Evolutionary conservation across 441 rosid species (phyloP).

Genomic region (Mallotus repandus): DNA sequence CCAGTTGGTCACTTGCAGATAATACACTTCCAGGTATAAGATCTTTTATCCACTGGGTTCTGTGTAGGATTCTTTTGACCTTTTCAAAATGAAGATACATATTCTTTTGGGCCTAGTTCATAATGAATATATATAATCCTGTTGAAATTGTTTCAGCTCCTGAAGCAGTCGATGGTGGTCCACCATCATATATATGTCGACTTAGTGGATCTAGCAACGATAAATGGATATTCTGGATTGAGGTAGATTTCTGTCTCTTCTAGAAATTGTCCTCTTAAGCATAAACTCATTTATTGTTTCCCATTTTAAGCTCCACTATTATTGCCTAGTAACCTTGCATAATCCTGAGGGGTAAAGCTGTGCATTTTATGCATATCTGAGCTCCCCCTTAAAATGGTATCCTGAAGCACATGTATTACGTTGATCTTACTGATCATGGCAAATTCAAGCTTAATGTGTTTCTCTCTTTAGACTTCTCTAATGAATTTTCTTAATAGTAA

Average conservation of each 20-base stretch:
- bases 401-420: neutral
- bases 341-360: no score
- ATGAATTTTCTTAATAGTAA: neutral
- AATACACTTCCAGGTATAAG: slow-evolving; percentile 62
- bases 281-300: neutral
- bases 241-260: slow-evolving; percentile 42
- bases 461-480: neutral
- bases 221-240: slow-evolving; percentile 94
- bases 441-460: neutral
- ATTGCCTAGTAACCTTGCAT: no score
- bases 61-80: neutral
- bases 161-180: slow-evolving; percentile 62
- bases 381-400: neutral
- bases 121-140: neutral
- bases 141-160: slow-evolving; percentile 53
- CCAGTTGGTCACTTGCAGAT: slow-evolving; percentile 93
- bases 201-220: slow-evolving; percentile 71
- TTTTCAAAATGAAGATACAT: neutral
- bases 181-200: slow-evolving; percentile 77
- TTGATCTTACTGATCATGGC: neutral
- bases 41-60: slow-evolving; percentile 10
- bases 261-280: neutral
- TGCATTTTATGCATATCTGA: neutral
- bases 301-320: no score
- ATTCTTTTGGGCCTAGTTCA: neutral